These are phyloP conservation scores for Entomophthora muscae DNA, from an alignment of 371 early-diverging fungal genomes.

Conservation along the genomic window DNA sequence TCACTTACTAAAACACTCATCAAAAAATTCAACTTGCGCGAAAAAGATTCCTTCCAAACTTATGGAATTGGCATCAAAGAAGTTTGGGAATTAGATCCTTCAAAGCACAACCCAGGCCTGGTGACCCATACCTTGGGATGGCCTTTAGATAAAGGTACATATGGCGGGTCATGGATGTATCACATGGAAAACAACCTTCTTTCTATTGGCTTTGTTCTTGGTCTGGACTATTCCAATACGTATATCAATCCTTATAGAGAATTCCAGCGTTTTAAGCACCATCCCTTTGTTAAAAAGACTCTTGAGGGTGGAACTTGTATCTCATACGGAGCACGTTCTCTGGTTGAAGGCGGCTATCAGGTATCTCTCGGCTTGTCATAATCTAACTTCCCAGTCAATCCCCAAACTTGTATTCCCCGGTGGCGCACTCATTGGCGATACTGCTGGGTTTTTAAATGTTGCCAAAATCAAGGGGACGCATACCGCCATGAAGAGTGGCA, in stretches of 20 bases:
- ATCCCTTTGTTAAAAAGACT: conserved; percentile 59
- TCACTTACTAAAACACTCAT: conserved; percentile 80
- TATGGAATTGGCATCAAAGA: conserved; percentile 96
- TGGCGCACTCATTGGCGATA: conserved; percentile 89
- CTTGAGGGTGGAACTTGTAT: conserved; percentile 87
- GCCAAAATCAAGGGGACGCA: conserved; percentile 98
- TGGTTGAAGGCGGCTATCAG: conserved; percentile 89
- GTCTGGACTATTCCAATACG: conserved; percentile 87
- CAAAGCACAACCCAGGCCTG: conserved; percentile 72
- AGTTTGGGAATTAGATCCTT: conserved; percentile 88
- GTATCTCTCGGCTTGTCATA: conserved; percentile 4
- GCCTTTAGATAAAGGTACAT: conserved; percentile 77
- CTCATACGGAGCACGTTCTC: conserved; percentile 87
- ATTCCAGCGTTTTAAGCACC: conserved; percentile 91
- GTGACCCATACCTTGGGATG: conserved; percentile 84
- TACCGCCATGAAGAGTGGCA: conserved; percentile 95
- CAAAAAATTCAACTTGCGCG: conserved; percentile 70
- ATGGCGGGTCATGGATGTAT: conserved; percentile 91
- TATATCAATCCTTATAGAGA: conserved; percentile 91
- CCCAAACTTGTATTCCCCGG: conserved; percentile 92
- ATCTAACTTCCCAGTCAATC: conserved; percentile 38
- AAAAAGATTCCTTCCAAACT: conserved; percentile 62
- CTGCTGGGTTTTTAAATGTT: conserved; percentile 93
- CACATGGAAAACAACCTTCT: conserved; percentile 81
- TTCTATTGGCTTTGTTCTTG: conserved; percentile 78